Percentiles rank a stretch among this genome's conserved stretches.
phyloP scores from a whole-genome alignment of 345 rosid species.

The Noccaea bulbosa region DNA sequence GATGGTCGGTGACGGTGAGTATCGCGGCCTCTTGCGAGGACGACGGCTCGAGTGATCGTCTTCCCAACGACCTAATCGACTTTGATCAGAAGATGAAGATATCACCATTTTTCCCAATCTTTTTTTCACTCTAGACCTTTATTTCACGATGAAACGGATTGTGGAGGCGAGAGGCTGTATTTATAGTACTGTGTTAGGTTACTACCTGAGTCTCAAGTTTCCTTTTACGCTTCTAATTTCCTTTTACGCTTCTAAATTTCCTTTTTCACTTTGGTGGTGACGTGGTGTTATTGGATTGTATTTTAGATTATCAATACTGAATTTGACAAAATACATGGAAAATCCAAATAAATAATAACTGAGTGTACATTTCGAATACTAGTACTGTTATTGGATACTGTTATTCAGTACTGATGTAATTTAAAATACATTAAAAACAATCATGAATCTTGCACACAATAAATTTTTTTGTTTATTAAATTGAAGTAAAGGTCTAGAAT shows the following conservation, averaged over 20 bases:
- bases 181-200: not conserved
- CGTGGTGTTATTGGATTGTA: no score
- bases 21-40: slow-evolving; percentile 13
- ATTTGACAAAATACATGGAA: no score
- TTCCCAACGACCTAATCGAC: slow-evolving; percentile 6
- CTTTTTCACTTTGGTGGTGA: not conserved
- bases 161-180: not conserved
- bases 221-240: not conserved
- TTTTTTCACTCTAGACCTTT: not conserved
- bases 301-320: no score
- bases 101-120: not conserved
- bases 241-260: not conserved
- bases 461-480: no score
- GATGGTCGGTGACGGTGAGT: no score
- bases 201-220: not conserved
- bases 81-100: not conserved
- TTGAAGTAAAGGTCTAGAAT: no score
- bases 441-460: no score
- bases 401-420: no score
- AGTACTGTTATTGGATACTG: no score
- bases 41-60: slow-evolving; percentile 19
- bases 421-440: no score
- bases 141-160: not conserved
- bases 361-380: no score
- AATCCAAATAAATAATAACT: no score